A percentile compares a stretch with the other conserved stretches of the same genome.
Evolutionary conservation across 352 stramenopile species (phyloP).

Genomic region (Globisporangium splendens): DNA sequence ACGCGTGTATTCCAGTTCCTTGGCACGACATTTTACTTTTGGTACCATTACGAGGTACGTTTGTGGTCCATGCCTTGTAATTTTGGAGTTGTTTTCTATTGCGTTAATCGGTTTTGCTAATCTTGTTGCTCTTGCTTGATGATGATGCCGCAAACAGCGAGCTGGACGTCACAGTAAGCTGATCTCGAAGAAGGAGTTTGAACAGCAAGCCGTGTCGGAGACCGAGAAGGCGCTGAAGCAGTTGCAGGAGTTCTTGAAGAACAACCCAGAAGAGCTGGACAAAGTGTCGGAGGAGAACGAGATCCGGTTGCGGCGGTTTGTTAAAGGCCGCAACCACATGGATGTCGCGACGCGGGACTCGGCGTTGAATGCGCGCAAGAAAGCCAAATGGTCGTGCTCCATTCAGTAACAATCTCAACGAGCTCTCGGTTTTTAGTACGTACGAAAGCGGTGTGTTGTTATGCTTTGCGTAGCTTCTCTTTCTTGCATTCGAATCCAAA

Average conservation of each 20-base stretch:
- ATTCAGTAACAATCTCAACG: conserved; percentile 33
- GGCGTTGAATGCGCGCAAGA: conserved; percentile 16
- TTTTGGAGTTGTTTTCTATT: not conserved
- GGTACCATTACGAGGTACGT: conserved; percentile 77
- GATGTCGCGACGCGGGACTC: conserved; percentile 57
- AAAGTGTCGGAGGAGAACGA: conserved; percentile 81
- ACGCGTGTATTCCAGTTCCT: conserved; percentile 75
- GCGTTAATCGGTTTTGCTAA: conserved; percentile 3
- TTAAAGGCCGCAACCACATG: conserved; percentile 71
- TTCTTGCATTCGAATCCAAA: conserved; percentile 2
- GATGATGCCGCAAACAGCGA: conserved; percentile 1
- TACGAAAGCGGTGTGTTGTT: too few relatives aligned
- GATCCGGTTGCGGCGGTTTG: conserved; percentile 75
- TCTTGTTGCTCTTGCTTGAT: not conserved
- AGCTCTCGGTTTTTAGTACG: too few relatives aligned
- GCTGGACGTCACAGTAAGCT: conserved; percentile 56
- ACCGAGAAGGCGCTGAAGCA: conserved; percentile 73
- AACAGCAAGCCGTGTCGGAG: conserved; percentile 58
- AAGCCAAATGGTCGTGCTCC: conserved; percentile 40
- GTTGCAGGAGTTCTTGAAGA: conserved; percentile 57
- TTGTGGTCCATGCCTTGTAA: too few relatives aligned
- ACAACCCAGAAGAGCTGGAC: conserved; percentile 72
- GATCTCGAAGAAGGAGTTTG: conserved; percentile 74
- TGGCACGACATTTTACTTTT: conserved; percentile 67
- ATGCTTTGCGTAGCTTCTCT: not conserved